Base-by-base conservation (phyloP, 1,284 basidiomycete species). In the Tetrapyrgos nigripes region DNA sequence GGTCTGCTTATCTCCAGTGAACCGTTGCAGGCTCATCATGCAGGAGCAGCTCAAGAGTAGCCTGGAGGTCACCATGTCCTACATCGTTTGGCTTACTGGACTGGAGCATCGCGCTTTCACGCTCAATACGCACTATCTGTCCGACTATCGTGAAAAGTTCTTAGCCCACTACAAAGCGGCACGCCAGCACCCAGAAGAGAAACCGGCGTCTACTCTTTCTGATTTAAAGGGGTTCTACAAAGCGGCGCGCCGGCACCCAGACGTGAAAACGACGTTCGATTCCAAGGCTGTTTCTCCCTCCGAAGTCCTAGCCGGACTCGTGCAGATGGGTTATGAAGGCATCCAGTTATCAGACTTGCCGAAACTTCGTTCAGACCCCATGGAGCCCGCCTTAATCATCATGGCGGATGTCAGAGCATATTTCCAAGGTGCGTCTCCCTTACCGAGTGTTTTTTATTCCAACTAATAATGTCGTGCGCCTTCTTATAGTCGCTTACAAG, bases 351-450 rank as follows among this genome's bases (percentile, higher is more conserved):
- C 69, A 1, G 82, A 87, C 51, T 66, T 89, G 0, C 70, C 80
- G 0, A 86, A 82, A 59, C 67, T 92, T 0, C 72, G 87, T 3
- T 58, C 78, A 0, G 86, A 89, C 62, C 70, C 72, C 0, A 82
- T 79, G 76, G 84, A 86, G 21, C 74, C 82, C 0, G 86, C 84
- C 0, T 67, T 92, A 3, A 67, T 71, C 10, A 88, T 91, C 64
- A 90, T 91, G 87, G 85, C 89, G 0, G 82, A 86, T 44, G 86
- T 88, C 3, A 77, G 87, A 1, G 91, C 87, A 0, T 92, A 92
- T 63, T 92, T 89, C 70, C 87, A 90, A 79, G 84, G 87, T 87
- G 58, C 9, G 63, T 60, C n/a, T n/a, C n/a, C 27, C 11, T 27
- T 51, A 13, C 8, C 19, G 31, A n/a, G 2, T 26, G 9, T 19